Base-by-base conservation (phyloP, 768 basidiomycete species). In the Roridomyces roridus region DNA sequence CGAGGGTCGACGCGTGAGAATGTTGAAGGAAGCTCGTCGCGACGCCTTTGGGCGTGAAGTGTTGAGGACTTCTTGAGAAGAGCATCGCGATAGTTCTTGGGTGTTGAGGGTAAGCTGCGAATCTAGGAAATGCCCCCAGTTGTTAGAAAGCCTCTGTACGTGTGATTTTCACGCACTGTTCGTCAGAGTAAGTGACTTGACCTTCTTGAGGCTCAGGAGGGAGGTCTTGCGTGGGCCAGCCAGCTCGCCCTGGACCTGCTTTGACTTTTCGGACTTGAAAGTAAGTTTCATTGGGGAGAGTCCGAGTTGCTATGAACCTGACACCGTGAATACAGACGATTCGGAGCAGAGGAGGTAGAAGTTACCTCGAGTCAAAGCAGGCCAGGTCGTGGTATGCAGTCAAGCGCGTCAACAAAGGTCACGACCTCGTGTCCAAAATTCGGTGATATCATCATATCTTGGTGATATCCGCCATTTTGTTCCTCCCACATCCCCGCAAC, bases 131-230 rank as follows among this genome's bases (percentile, higher is more conserved):
- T 43, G 72, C 12, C 65, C n/a, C 43, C 72, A 77, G 29, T 67
- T 59, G n/a, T n/a, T n/a, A n/a, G 72, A 72, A 64, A 71, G 72
- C 59, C 63, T 11, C 12, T 1, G 10, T 5, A 8, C 45, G 14
- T 23, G 6, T n/a, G 10, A 25, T 26, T 14, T 28, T 28, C 5
- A 71, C 77, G 52, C 46, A 81, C 79, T 70, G 59, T 75, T 77
- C 51, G 59, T 67, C 49, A 78, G 61, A 57, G 69, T 72, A 60
- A 76, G 65, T 41, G 71, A 72, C 65, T 80, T 85, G 59, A 81
- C 78, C 76, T 86, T 87, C 74, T 82, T 85, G 5, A 79, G 74
- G 20, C 31, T 34, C 31, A 34, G 7, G 15, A 34, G 7, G 15
- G 11, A 10, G 15, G 31, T 34, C 31, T 67, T 68, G 0, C 82